Conservation (phyloP, 148 eudicot species). For the Dysphania ambrosioides region DNA sequence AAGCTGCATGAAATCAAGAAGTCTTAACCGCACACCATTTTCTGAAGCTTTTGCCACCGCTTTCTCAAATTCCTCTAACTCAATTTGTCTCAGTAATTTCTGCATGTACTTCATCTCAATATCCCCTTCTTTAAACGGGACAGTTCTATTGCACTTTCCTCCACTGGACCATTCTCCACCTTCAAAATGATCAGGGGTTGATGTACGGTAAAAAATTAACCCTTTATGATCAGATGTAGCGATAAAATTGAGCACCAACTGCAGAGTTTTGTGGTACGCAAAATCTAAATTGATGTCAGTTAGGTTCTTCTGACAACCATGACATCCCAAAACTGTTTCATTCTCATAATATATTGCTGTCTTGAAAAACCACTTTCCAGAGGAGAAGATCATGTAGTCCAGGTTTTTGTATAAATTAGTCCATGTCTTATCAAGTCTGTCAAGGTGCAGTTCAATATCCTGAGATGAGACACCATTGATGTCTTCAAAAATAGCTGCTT, state of each 20-base stretch:
- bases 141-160: conserved; percentile 53
- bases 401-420: conserved; percentile 29
- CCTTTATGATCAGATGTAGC: conserved; percentile 47
- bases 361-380: conserved; percentile 65
- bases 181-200: conserved; percentile 83
- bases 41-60: conserved; percentile 41
- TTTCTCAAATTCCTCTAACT: conserved; percentile 60
- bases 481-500: conserved; percentile 60
- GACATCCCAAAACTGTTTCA: conserved; percentile 44
- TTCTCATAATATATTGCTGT: conserved; percentile 48
- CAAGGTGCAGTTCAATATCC: conserved; percentile 54
- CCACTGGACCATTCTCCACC: conserved; percentile 73
- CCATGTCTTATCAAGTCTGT: conserved; percentile 53
- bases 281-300: conserved; percentile 41
- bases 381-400: conserved; percentile 57
- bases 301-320: conserved; percentile 40
- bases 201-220: conserved; percentile 45
- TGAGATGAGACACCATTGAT: conserved; percentile 49
- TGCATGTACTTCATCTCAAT: conserved; percentile 36
- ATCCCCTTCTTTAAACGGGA: conserved; percentile 59
- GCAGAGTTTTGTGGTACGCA: conserved; percentile 48
- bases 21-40: conserved; percentile 50
- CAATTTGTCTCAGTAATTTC: conserved; percentile 45
- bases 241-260: conserved; percentile 41
- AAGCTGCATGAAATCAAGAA: conserved; percentile 57